phyloP scores from a whole-genome alignment of 2,329 filamentous ascomycete species.

The Fusarium nematophilum region DNA sequence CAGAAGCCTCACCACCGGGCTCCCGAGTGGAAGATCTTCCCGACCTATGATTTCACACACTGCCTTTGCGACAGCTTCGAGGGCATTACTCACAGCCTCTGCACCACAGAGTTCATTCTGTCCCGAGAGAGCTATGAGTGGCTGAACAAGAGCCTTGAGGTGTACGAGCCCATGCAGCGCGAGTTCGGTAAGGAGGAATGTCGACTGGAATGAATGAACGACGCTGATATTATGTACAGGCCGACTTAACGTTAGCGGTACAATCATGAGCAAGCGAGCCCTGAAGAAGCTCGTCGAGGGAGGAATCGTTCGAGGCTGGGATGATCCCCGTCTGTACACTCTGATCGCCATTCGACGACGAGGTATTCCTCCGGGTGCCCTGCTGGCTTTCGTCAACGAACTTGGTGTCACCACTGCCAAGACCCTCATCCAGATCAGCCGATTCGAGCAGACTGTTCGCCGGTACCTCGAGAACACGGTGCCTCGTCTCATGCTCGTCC shows the following conservation, averaged over 20 bases:
- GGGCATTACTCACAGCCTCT: conserved; percentile 89
- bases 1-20: conserved; percentile 80
- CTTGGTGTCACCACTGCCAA: conserved; percentile 88
- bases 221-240: conserved; percentile 32
- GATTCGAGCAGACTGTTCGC: conserved; percentile 88
- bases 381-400: conserved; percentile 90
- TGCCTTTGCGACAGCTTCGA: conserved; percentile 94
- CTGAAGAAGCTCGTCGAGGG: conserved; percentile 83
- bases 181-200: conserved; percentile 67
- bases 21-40: conserved; percentile 92
- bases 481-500: conserved; percentile 87
- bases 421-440: conserved; percentile 80
- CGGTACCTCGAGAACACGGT: conserved; percentile 89
- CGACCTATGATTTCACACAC: conserved; percentile 93
- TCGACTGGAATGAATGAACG: no score
- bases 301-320: conserved; percentile 86
- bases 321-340: conserved; percentile 91
- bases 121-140: conserved; percentile 90
- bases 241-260: conserved; percentile 77
- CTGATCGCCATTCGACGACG: conserved; percentile 85
- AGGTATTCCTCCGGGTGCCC: conserved; percentile 87
- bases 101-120: conserved; percentile 91
- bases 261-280: conserved; percentile 87
- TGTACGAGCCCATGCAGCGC: conserved; percentile 94
- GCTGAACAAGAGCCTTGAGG: conserved; percentile 82